These are phyloP conservation scores for Fulvia fulva DNA, from an alignment of 2,329 filamentous ascomycete genomes.

Conservation along the genomic window DNA sequence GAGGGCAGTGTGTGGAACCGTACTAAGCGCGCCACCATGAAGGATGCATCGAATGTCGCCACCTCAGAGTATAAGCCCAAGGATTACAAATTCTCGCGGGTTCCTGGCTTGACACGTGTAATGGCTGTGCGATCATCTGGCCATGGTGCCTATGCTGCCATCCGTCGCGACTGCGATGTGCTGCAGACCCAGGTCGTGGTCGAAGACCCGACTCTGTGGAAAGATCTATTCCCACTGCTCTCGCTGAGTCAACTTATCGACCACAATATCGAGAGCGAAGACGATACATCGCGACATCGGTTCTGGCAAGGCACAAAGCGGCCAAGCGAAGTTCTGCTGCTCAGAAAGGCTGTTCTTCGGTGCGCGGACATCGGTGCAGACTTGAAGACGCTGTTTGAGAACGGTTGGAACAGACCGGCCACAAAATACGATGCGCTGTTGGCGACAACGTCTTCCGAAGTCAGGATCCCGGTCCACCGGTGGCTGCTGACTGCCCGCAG, in stretches of 20 bases:
- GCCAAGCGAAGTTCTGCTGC: slow-evolving; percentile 45
- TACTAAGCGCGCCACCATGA: slow-evolving; percentile 75
- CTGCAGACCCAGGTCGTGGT: slow-evolving; percentile 69
- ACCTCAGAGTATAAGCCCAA: slow-evolving; percentile 62
- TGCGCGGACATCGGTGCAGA: slow-evolving; percentile 66
- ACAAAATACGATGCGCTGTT: slow-evolving; percentile 43
- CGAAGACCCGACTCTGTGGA: slow-evolving; percentile 65
- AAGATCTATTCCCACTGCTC: slow-evolving; percentile 67
- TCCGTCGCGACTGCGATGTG: slow-evolving; percentile 79
- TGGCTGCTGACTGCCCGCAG: slow-evolving; percentile 78
- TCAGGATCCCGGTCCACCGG: slow-evolving; percentile 74
- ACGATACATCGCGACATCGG: slow-evolving; percentile 44
- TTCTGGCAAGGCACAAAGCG: slow-evolving; percentile 48
- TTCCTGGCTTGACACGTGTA: slow-evolving; percentile 82
- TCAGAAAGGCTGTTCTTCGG: slow-evolving; percentile 57
- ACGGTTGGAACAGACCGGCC: slow-evolving; percentile 35
- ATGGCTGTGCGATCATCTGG: slow-evolving; percentile 80
- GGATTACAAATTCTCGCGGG: slow-evolving; percentile 91
- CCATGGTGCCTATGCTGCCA: slow-evolving; percentile 83
- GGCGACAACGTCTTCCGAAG: slow-evolving; percentile 58
- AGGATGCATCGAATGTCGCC: slow-evolving; percentile 55
- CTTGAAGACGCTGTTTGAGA: slow-evolving; percentile 49
- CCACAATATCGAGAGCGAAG: slow-evolving; percentile 29
- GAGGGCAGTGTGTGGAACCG: slow-evolving; percentile 92
- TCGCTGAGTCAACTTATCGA: slow-evolving; percentile 58